Evolutionary conservation across 1,284 basidiomycete genomes (phyloP).

Genomic region (Tilletia setariae): DNA sequence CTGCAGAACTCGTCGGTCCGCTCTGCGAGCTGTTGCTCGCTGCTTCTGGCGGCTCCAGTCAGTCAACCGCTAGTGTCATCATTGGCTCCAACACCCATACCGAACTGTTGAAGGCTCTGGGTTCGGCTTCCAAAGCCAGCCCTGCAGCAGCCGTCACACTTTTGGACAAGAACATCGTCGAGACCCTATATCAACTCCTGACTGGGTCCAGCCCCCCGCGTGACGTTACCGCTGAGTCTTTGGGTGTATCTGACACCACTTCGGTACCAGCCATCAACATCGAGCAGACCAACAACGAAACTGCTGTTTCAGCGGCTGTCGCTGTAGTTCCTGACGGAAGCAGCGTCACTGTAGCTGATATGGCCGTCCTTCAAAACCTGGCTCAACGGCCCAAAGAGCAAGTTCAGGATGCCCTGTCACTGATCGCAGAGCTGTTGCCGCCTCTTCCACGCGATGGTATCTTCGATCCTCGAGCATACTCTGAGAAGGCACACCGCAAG

Average conservation of each 20-base stretch:
- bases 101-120: conserved; percentile 46
- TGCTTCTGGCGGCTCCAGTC: conserved; percentile 27
- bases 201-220: conserved; percentile 36
- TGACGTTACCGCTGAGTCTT: neutral
- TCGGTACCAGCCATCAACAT: neutral
- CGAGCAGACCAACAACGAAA: conserved; percentile 12
- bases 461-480: conserved; percentile 83
- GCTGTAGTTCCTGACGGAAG: conserved; percentile 27
- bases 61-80: conserved; percentile 30
- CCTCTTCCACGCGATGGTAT: conserved; percentile 69
- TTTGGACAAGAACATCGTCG: conserved; percentile 47
- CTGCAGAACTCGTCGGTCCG: conserved; percentile 9
- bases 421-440: conserved; percentile 47
- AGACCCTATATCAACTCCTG: conserved; percentile 49
- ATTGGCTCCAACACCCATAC: conserved; percentile 41
- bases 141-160: conserved; percentile 41
- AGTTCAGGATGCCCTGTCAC: conserved; percentile 47
- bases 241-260: conserved; percentile 7
- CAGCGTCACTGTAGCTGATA: conserved; percentile 16
- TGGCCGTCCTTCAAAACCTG: conserved; percentile 55
- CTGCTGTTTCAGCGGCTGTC: conserved; percentile 32
- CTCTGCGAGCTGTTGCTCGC: conserved; percentile 35
- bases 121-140: conserved; percentile 40
- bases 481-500: conserved; percentile 70
- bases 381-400: conserved; percentile 88